phyloP scores from a whole-genome alignment of 2,329 filamentous ascomycete species.

The Beauveria sp. region DNA sequence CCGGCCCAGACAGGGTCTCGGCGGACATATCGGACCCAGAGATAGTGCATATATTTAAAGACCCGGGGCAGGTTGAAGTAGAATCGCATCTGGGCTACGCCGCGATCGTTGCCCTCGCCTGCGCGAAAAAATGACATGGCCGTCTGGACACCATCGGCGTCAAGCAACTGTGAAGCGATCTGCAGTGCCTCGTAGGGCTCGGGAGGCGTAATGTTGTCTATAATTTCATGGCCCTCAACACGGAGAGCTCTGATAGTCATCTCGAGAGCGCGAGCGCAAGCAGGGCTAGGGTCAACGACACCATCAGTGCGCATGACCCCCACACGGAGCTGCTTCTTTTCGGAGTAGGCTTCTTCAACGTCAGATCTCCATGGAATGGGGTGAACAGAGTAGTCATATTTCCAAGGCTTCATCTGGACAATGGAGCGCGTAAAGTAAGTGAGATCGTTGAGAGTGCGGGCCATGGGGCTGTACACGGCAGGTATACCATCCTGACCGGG shows the following conservation, averaged over 20 bases:
- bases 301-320: constrained; percentile 73
- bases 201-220: constrained; percentile 55
- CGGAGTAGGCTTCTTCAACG: constrained; percentile 48
- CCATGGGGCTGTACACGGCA: constrained; percentile 88
- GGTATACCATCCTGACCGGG: constrained; percentile 85
- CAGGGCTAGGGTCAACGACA: constrained; percentile 80
- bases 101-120: constrained; percentile 73
- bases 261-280: constrained; percentile 69
- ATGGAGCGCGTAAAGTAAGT: constrained; percentile 75
- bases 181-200: constrained; percentile 66
- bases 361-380: constrained; percentile 71
- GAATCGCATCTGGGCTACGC: constrained; percentile 65
- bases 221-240: constrained; percentile 67
- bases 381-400: constrained; percentile 78
- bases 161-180: constrained; percentile 72
- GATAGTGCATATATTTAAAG: constrained; percentile 77
- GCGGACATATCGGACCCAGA: constrained; percentile 80
- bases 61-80: constrained; percentile 67
- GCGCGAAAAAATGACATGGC: constrained; percentile 69
- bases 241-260: constrained; percentile 62
- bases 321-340: constrained; percentile 58
- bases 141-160: constrained; percentile 74
- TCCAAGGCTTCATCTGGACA: constrained; percentile 79
- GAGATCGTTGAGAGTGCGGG: constrained; percentile 73
- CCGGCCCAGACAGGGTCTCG: constrained; percentile 72